Evolutionary conservation across 148 eudicot species (phyloP).

Genomic region (Diospyros kaki): DNA sequence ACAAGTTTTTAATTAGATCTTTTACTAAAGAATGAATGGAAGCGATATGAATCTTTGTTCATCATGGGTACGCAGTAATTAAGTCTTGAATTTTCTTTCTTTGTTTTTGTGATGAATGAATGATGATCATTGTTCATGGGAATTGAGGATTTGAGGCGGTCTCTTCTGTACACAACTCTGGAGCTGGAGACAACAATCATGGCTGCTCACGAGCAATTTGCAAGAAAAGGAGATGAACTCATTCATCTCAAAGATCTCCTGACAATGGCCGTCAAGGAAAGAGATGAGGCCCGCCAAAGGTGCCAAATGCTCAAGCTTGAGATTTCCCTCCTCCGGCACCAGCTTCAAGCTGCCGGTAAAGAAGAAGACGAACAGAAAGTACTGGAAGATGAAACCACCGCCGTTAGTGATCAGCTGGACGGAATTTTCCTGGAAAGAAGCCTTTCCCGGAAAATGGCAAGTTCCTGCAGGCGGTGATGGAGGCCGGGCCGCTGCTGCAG

Average conservation of each 20-base stretch:
- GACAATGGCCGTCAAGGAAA: conserved; percentile 48
- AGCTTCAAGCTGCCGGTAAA: conserved; percentile 24
- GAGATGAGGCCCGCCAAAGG: conserved; percentile 69
- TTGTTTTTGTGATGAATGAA: neutral
- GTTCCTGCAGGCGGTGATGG: conserved; percentile 79
- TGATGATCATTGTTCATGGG: conserved; percentile 17
- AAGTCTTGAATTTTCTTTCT: neutral
- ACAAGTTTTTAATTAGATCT: too few relatives aligned
- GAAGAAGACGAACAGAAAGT: conserved; percentile 24
- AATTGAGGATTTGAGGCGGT: conserved; percentile 56
- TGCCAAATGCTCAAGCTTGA: conserved; percentile 44
- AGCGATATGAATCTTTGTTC: too few relatives aligned
- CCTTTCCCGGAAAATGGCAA: conserved; percentile 77
- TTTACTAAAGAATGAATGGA: too few relatives aligned
- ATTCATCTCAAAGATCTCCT: conserved; percentile 48
- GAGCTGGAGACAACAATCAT: conserved; percentile 65
- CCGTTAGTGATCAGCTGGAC: conserved; percentile 24
- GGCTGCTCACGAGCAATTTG: conserved; percentile 66
- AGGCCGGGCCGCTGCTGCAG: conserved; percentile 86
- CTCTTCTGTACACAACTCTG: conserved; percentile 59
- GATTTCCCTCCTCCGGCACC: conserved; percentile 45
- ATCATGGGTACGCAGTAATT: too few relatives aligned
- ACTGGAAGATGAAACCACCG: conserved; percentile 16
- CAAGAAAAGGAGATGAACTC: conserved; percentile 76
- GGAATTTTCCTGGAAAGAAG: conserved; percentile 28